Percentiles rank a stretch among this genome's conserved stretches.
Evolutionary conservation across 306 rosid genomes (phyloP).

Genomic region (Cucurbita moschata): DNA sequence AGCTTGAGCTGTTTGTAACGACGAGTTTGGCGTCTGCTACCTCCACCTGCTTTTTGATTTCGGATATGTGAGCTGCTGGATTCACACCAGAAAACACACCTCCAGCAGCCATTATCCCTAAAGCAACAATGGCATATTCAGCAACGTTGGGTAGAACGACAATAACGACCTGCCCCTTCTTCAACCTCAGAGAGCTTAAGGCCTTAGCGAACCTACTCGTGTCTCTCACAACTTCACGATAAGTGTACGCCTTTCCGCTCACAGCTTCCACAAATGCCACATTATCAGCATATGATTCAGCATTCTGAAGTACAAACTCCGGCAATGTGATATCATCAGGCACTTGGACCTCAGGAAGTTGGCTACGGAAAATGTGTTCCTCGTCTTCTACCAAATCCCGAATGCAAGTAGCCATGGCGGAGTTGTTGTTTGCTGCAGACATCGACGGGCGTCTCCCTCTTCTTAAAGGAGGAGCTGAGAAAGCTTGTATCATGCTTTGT

Average conservation of each 20-base stretch:
- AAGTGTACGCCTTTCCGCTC: constrained; percentile 49
- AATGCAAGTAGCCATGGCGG: constrained; percentile 25
- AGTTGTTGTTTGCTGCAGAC: neutral
- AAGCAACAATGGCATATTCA: constrained; percentile 60
- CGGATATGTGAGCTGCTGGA: constrained; percentile 57
- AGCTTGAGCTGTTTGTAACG: constrained; percentile 40
- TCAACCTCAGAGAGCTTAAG: constrained; percentile 54
- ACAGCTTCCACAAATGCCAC: constrained; percentile 83
- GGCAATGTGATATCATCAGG: constrained; percentile 67
- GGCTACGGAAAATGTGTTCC: constrained; percentile 51
- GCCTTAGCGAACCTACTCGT: constrained; percentile 61
- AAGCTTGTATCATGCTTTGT: constrained; percentile 9
- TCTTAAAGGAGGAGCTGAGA: constrained; percentile 2
- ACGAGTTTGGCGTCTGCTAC: constrained; percentile 63
- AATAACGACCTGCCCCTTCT: constrained; percentile 60
- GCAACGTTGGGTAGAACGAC: constrained; percentile 78
- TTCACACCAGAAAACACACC: constrained; percentile 84
- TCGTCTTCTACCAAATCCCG: constrained; percentile 16
- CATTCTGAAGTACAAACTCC: constrained; percentile 56
- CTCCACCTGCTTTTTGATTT: constrained; percentile 63
- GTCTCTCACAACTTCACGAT: constrained; percentile 44
- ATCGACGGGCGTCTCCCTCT: neutral
- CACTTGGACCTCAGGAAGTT: constrained; percentile 29
- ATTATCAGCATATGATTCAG: constrained; percentile 43
- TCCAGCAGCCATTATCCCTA: constrained; percentile 80